phyloP scores from a whole-genome alignment of 2,329 filamentous ascomycete genomes.

The Pseudogymnoascus sp. region DNA sequence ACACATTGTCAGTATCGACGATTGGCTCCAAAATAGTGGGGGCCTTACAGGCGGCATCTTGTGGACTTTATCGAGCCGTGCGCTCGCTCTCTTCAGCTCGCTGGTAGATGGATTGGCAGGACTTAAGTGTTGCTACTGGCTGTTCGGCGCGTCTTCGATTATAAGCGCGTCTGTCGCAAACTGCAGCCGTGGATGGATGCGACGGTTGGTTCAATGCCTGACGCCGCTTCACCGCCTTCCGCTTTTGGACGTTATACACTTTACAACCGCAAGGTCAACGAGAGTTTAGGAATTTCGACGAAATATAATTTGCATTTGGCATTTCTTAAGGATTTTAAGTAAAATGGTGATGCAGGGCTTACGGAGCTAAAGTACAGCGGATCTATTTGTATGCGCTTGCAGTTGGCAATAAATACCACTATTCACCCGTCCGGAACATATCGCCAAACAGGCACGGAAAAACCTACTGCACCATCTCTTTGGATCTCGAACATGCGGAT shows the following conservation, averaged over 20 bases:
- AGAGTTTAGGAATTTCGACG: neutral
- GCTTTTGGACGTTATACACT: neutral
- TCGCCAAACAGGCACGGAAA: neutral
- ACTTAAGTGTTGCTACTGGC: slow-evolving; percentile 1
- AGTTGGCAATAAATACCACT: neutral
- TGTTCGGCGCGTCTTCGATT: slow-evolving; percentile 2
- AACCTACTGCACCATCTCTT: neutral
- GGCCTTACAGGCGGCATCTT: slow-evolving; percentile 9
- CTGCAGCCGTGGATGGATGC: neutral
- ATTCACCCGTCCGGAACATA: neutral
- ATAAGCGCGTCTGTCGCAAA: slow-evolving; percentile 8
- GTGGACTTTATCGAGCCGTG: slow-evolving; percentile 1
- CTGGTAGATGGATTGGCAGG: slow-evolving; percentile 6
- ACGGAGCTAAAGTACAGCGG: neutral
- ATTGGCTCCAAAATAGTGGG: neutral
- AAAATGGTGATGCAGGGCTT: neutral
- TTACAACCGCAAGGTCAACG: neutral
- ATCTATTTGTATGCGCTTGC: neutral
- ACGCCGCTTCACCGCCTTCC: slow-evolving; percentile 1
- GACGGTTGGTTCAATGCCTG: neutral
- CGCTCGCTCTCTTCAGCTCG: neutral
- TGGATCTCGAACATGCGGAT: neutral
- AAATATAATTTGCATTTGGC: neutral
- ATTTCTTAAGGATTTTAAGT: neutral
- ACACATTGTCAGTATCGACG: neutral